Evolutionary conservation across 2,329 filamentous ascomycete genomes (phyloP).

Genomic region (Geoglossum cookeanum): DNA sequence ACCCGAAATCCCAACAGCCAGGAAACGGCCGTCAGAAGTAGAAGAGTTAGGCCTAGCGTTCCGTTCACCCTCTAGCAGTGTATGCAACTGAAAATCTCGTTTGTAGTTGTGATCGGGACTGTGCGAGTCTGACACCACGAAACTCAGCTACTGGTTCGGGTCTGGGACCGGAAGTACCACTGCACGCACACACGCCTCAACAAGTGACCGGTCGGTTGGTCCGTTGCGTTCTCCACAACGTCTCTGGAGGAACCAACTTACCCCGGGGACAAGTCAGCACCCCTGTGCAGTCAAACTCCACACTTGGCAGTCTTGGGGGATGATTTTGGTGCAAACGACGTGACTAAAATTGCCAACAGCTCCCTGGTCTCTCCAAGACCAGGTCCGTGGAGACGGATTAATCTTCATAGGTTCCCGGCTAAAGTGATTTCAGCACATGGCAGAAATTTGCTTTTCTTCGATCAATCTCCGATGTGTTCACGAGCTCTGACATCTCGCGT

Average conservation of each 20-base stretch:
- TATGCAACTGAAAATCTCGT: background rate
- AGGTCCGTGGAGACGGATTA: background rate
- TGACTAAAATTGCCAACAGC: background rate
- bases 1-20: too few relatives aligned
- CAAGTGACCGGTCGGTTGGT: background rate
- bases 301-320: background rate
- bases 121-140: background rate
- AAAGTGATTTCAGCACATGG: background rate
- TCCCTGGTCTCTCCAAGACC: background rate
- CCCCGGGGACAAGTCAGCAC: background rate
- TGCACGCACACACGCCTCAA: background rate
- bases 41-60: background rate
- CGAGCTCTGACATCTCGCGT: background rate
- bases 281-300: background rate
- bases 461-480: background rate
- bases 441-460: conserved; percentile 1
- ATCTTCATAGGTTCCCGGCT: background rate
- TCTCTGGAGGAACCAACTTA: background rate
- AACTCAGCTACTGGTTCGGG: background rate
- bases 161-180: background rate
- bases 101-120: background rate
- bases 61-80: background rate
- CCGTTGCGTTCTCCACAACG: background rate
- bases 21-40: background rate
- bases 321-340: background rate